Conservation (phyloP, 129 eudicot genomes). For the Arctium lappa region DNA sequence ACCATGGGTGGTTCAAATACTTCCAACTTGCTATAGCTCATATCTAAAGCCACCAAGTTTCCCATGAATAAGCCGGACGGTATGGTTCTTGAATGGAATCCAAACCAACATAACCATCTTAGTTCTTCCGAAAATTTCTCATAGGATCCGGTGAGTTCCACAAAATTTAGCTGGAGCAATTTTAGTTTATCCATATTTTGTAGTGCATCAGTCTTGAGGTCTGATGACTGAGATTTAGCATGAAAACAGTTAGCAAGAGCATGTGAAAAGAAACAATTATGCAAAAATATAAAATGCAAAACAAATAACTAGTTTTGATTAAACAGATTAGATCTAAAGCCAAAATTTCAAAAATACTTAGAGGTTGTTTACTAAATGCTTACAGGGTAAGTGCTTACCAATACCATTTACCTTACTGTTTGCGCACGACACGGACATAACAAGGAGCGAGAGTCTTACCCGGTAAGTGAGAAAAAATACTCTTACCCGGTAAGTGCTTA, state of each 20-base stretch:
- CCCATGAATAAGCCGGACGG: slow-evolving; percentile 20
- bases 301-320: background rate
- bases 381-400: no score
- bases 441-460: no score
- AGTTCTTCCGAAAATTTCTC: slow-evolving; percentile 23
- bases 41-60: slow-evolving; percentile 26
- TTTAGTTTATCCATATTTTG: slow-evolving; percentile 20
- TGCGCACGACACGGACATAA: no score
- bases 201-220: slow-evolving; percentile 15
- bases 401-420: no score
- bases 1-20: slow-evolving; percentile 29
- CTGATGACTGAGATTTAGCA: slow-evolving; percentile 1
- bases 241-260: background rate
- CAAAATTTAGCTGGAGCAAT: slow-evolving; percentile 27
- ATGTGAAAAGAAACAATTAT: background rate
- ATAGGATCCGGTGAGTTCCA: slow-evolving; percentile 17
- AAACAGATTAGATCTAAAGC: no score
- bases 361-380: no score
- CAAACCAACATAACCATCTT: slow-evolving; percentile 34
- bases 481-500: no score
- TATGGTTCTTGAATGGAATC: slow-evolving; percentile 16
- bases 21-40: slow-evolving; percentile 28
- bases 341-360: no score
- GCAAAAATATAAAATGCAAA: background rate
- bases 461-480: no score